These are phyloP conservation scores for Kazachstania psychrophila DNA, from an alignment of 805 yeast genomes.

Conservation along the genomic window DNA sequence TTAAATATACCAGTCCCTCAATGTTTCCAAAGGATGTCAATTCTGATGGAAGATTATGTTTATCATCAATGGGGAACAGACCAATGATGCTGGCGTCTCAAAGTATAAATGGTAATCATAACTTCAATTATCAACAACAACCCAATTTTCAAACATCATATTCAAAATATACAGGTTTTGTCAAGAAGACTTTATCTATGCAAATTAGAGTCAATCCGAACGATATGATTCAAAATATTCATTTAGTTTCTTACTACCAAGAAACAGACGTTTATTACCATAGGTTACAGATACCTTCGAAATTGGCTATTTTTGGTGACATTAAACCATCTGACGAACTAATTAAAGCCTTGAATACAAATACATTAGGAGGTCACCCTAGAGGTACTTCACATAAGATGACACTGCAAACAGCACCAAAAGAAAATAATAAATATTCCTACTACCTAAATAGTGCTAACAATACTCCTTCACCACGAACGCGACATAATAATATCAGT, in stretches of 20 bases:
- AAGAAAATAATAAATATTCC: neutral
- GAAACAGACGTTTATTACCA: conserved; percentile 61
- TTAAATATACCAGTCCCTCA: neutral
- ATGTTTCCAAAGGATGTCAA: neutral
- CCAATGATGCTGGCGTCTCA: too few species aligned
- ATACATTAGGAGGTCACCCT: conserved; percentile 51
- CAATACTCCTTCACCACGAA: neutral
- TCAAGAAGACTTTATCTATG: conserved; percentile 71
- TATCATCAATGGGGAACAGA: neutral
- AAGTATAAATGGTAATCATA: neutral
- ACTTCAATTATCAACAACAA: neutral
- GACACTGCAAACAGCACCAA: neutral
- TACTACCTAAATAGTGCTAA: too few species aligned
- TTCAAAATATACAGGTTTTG: conserved; percentile 41
- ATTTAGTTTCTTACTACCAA: conserved; percentile 67
- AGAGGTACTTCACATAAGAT: conserved; percentile 12
- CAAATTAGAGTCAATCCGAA: conserved; percentile 29
- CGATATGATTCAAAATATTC: conserved; percentile 27
- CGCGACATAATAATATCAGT: neutral
- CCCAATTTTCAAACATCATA: neutral
- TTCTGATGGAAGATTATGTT: neutral
- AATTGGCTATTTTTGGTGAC: conserved; percentile 40
- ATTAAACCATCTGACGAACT: conserved; percentile 38
- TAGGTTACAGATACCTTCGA: conserved; percentile 44
- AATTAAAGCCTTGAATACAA: conserved; percentile 47